phyloP scores from a whole-genome alignment of 441 rosid species.

The California macrophylla region DNA sequence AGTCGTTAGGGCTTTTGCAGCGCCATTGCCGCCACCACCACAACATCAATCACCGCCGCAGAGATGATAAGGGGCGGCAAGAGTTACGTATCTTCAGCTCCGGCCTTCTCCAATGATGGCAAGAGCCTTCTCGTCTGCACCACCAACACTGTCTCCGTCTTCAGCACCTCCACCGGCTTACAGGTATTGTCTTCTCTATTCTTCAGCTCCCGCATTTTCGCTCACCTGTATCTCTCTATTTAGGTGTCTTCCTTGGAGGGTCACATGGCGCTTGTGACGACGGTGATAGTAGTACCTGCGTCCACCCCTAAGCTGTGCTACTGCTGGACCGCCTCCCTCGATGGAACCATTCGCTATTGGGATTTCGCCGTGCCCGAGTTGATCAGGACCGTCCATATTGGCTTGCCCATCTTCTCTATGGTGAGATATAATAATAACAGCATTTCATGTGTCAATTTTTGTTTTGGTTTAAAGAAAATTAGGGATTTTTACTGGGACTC shows the following conservation, averaged over 20 bases:
- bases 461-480: background rate
- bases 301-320: conserved; percentile 42
- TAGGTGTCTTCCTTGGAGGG: conserved; percentile 68
- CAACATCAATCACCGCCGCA: background rate
- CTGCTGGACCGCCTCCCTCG: conserved; percentile 94
- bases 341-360: conserved; percentile 86
- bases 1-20: background rate
- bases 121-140: conserved; percentile 81
- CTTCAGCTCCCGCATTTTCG: background rate
- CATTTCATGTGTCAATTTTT: background rate
- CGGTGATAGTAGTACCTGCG: conserved; percentile 66
- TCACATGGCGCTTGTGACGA: conserved; percentile 63
- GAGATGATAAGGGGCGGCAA: conserved; percentile 74
- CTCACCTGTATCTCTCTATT: background rate
- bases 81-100: conserved; percentile 60
- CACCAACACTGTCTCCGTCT: conserved; percentile 58
- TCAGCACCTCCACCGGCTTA: conserved; percentile 79
- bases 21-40: background rate
- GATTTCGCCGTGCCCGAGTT: conserved; percentile 72
- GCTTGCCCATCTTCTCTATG: conserved; percentile 46
- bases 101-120: conserved; percentile 87
- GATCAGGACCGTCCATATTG: conserved; percentile 52
- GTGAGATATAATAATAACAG: background rate
- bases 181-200: conserved; percentile 32
- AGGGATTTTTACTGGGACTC: background rate